A percentile compares a stretch with the other conserved stretches of the same genome.
Evolutionary conservation across 257 asterid genomes (phyloP).

Genomic region (Forsythia viridissima): DNA sequence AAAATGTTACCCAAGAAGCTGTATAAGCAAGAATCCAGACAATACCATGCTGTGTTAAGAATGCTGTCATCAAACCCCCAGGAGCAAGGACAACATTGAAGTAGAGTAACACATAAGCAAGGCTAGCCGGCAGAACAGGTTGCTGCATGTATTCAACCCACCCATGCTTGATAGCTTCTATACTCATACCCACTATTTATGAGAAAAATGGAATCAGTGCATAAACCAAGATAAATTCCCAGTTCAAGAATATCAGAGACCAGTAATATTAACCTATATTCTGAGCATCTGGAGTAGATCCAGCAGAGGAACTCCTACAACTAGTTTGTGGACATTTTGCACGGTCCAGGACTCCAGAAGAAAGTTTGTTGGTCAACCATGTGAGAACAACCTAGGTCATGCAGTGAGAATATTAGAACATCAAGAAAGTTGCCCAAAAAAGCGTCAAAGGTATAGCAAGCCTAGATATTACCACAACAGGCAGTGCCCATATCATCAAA

Average conservation of each 20-base stretch:
- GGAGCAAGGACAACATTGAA: slow-evolving; percentile 93
- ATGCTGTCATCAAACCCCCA: slow-evolving; percentile 94
- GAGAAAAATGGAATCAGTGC: slow-evolving; percentile 30
- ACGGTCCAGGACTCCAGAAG: slow-evolving; percentile 84
- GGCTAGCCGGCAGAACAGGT: slow-evolving; percentile 98
- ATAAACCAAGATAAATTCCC: slow-evolving; percentile 22
- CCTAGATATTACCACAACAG: slow-evolving; percentile 60
- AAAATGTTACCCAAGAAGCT: slow-evolving; percentile 14
- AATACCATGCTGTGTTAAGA: slow-evolving; percentile 86
- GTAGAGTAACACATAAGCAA: slow-evolving; percentile 84
- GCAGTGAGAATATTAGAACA: slow-evolving; percentile 23
- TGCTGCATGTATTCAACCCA: slow-evolving; percentile 89
- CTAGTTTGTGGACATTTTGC: slow-evolving; percentile 54
- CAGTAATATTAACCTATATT: slow-evolving; percentile 58
- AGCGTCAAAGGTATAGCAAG: slow-evolving; percentile 19
- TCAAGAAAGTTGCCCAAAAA: slow-evolving; percentile 4
- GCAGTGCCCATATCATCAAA: slow-evolving; percentile 75
- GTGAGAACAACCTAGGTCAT: slow-evolving; percentile 64
- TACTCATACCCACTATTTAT: slow-evolving; percentile 47
- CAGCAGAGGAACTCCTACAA: slow-evolving; percentile 40
- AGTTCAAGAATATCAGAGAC: slow-evolving; percentile 6
- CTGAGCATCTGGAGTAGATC: slow-evolving; percentile 39
- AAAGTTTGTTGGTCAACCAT: slow-evolving; percentile 85
- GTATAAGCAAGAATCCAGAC: slow-evolving; percentile 21
- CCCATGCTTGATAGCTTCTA: slow-evolving; percentile 79